Evolutionary conservation across 2,329 filamentous ascomycete species (phyloP).

Genomic region (Dendrostoma leiphaemia): DNA sequence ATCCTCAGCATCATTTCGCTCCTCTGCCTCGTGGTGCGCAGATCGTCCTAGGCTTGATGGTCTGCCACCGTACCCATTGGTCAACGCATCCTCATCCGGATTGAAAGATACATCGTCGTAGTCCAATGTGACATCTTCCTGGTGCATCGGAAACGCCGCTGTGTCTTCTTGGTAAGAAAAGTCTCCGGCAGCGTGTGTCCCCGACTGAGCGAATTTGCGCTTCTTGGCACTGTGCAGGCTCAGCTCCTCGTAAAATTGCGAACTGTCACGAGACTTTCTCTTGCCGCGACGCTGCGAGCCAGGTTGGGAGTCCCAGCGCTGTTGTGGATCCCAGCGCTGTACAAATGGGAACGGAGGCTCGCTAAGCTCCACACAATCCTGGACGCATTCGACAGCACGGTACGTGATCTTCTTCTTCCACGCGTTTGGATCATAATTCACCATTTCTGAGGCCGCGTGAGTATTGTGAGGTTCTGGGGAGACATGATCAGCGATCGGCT

Average conservation of each 20-base stretch:
- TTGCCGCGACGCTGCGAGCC: constrained; percentile 45
- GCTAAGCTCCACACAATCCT: constrained; percentile 65
- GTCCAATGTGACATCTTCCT: constrained; percentile 36
- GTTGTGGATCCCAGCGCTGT: constrained; percentile 83
- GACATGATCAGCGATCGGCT: constrained; percentile 9
- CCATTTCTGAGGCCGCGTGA: constrained; percentile 2
- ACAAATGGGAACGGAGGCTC: constrained; percentile 86
- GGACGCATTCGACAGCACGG: constrained; percentile 78
- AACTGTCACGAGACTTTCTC: constrained; percentile 40
- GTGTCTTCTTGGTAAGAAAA: not conserved
- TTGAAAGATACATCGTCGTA: constrained; percentile 32
- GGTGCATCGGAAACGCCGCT: not conserved
- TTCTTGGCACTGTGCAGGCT: constrained; percentile 39
- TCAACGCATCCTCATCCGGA: constrained; percentile 28
- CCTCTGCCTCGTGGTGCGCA: constrained; percentile 27
- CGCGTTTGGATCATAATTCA: constrained; percentile 52
- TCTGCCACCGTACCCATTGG: constrained; percentile 9
- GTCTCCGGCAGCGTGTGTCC: too few species aligned
- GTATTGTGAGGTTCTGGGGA: not conserved
- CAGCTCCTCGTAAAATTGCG: constrained; percentile 37
- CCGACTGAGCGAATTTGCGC: constrained; percentile 42
- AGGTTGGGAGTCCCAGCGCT: constrained; percentile 38
- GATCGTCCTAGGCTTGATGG: not conserved
- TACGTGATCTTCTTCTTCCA: constrained; percentile 77
- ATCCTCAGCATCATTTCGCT: constrained; percentile 27